Conservation (phyloP, 345 rosid genomes). For the Acer yangbiense region DNA sequence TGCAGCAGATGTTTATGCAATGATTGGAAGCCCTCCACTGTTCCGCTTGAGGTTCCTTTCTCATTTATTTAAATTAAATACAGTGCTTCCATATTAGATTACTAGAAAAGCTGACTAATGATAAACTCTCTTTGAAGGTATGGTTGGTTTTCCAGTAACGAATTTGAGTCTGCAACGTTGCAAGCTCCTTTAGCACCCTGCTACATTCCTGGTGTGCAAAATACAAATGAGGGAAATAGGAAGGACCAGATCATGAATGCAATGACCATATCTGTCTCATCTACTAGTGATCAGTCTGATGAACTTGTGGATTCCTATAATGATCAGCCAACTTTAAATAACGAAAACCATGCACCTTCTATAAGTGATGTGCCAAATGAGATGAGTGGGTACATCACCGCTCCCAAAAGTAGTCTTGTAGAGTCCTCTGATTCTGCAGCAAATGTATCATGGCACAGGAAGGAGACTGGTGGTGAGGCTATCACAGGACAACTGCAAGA, state of each 20-base stretch:
- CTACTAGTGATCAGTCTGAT: constrained; percentile 36
- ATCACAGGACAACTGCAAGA: constrained; percentile 36
- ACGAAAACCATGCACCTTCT: constrained; percentile 30
- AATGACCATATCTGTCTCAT: constrained; percentile 30
- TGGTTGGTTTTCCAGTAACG: constrained; percentile 75
- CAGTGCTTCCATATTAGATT: constrained; percentile 15
- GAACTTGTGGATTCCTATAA: constrained; percentile 34
- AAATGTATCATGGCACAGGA: constrained; percentile 31
- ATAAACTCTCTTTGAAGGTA: constrained; percentile 63
- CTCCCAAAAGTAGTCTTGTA: constrained; percentile 25
- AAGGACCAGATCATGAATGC: constrained; percentile 38
- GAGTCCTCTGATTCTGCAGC: constrained; percentile 35
- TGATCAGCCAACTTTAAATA: constrained; percentile 33
- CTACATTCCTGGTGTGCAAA: constrained; percentile 41
- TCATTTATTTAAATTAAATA: constrained; percentile 15
- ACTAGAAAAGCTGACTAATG: constrained; percentile 22
- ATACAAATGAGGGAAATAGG: constrained; percentile 37
- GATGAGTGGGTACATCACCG: constrained; percentile 17
- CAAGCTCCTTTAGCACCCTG: constrained; percentile 40
- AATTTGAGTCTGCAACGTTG: constrained; percentile 38
- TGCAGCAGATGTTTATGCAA: constrained; percentile 76
- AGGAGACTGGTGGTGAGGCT: constrained; percentile 30
- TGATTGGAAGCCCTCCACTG: constrained; percentile 70
- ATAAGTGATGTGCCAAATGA: constrained; percentile 21
- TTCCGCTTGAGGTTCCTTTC: constrained; percentile 85